Evolutionary conservation across 768 basidiomycete genomes (phyloP), one percentile per base, ranked within the genome.

Genomic region (Collybiopsis confluens): DNA sequence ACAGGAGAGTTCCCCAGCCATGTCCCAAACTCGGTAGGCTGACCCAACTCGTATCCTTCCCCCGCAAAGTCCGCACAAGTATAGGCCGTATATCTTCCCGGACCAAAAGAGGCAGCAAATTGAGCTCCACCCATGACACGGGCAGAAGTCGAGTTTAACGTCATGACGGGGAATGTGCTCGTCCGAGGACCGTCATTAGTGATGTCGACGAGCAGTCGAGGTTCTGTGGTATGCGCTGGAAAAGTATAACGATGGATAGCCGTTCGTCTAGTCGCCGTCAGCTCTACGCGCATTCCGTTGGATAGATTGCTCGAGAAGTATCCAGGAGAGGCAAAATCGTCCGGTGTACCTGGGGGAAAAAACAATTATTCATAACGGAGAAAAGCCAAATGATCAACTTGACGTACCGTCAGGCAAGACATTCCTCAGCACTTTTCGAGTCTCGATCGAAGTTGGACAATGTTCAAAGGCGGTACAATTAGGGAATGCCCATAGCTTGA

Each of bases 231-330:
- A 21, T 69, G 73, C 2, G 74, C 60, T 0, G 79, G 78, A 61
- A 81, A 81, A 1, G 79, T 81, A 56, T 80, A 82, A 52, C 83
- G 74, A 59, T 85, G 84, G 8, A 86, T 62, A 7, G 81, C 82
- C 1, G 82, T 75, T 40, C 82, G 72, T 3, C 81, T 73, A 3
- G 82, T 83, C 4, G 83, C 71, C 2, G 83, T 83, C 1, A 85
- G 68, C 54, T 85, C 81, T 6, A 82, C 82, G 8, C 76, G 78
- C 21, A 85, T 76, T 11, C 70, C 73, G 20, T 76, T 83, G 1
- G 80, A 78, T 80, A 85, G 67, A 58, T 83, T 83, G 1, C 79
- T 77, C 0, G 82, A 75, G 61, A 86, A 86, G 63, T 85, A 86
- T 44, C 85, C 85, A 0, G 84, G 85, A n/a, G 81, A 79, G 4